These are phyloP conservation scores for Diaporthe sp. DNA, from an alignment of 2,329 filamentous ascomycete species.

Conservation along the genomic window DNA sequence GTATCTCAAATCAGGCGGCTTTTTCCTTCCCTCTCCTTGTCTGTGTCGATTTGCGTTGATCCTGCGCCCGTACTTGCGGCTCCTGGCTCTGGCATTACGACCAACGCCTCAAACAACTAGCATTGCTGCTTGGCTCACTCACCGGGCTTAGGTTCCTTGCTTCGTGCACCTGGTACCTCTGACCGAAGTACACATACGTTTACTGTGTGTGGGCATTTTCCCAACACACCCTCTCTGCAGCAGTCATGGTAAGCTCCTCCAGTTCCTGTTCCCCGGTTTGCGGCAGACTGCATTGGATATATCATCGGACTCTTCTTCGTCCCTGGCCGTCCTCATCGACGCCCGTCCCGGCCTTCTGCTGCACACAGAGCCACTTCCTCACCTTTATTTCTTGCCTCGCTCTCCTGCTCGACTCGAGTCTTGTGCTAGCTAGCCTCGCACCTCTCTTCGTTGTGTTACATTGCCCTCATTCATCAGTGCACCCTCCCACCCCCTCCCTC, in stretches of 20 bases:
- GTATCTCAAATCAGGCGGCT: slow-evolving; percentile 25
- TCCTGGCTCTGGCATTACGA: slow-evolving; percentile 31
- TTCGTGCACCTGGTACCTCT: slow-evolving; percentile 37
- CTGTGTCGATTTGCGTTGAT: slow-evolving; percentile 39
- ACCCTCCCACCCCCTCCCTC: slow-evolving; percentile 1
- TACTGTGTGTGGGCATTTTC: slow-evolving; percentile 49
- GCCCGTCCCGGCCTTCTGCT: slow-evolving; percentile 45
- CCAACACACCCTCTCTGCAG: slow-evolving; percentile 54
- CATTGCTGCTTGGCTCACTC: slow-evolving; percentile 31
- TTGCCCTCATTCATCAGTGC: background rate
- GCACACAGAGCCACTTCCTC: background rate
- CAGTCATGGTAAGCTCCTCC: slow-evolving; percentile 62
- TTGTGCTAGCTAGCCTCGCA: slow-evolving; percentile 19
- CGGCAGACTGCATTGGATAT: slow-evolving; percentile 61
- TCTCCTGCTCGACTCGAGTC: slow-evolving; percentile 17
- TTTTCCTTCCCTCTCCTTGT: slow-evolving; percentile 35
- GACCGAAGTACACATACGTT: slow-evolving; percentile 43
- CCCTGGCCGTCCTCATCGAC: slow-evolving; percentile 42
- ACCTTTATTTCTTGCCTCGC: slow-evolving; percentile 26
- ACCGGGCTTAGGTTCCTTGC: slow-evolving; percentile 32
- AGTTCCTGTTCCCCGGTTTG: slow-evolving; percentile 52
- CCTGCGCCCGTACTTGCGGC: slow-evolving; percentile 32
- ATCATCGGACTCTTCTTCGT: slow-evolving; percentile 50
- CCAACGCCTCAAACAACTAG: slow-evolving; percentile 34
- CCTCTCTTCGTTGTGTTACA: slow-evolving; percentile 7